Percentiles rank a stretch among this genome's conserved stretches.
Conservation (phyloP, 148 eudicot species). For the Silene latifolia region DNA sequence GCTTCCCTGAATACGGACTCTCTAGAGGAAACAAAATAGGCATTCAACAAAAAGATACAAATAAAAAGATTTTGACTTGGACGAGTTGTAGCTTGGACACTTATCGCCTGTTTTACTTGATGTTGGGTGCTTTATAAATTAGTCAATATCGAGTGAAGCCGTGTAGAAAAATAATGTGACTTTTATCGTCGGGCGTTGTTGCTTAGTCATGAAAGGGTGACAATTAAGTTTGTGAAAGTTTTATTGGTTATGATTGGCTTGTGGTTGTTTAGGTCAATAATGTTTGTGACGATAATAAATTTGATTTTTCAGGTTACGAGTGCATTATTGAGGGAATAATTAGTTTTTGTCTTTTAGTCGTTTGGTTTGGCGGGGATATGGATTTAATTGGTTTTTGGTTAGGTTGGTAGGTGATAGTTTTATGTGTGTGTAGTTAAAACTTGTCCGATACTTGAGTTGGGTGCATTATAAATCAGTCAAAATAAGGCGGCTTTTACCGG, state of each 20-base stretch:
- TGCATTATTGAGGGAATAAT: not conserved
- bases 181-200: not conserved
- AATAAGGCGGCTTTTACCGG: not conserved
- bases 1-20: not conserved
- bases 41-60: too few species aligned
- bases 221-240: not conserved
- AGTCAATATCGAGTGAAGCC: not conserved
- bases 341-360: not conserved
- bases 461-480: not conserved
- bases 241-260: conserved; percentile 1
- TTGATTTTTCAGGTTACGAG: not conserved
- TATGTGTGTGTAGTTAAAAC: not conserved
- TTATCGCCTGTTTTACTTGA: too few species aligned
- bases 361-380: not conserved
- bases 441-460: not conserved
- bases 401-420: conserved; percentile 5
- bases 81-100: too few species aligned
- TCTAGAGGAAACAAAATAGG: too few species aligned
- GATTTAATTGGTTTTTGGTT: not conserved
- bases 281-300: not conserved
- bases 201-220: not conserved
- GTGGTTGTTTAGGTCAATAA: conserved; percentile 2
- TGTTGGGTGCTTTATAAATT: not conserved
- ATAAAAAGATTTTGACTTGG: too few species aligned
- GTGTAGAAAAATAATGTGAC: not conserved